Percentiles rank a stretch among this genome's conserved stretches.
phyloP scores from a whole-genome alignment of 2,329 filamentous ascomycete genomes.

The Trichoderma endophyticum region DNA sequence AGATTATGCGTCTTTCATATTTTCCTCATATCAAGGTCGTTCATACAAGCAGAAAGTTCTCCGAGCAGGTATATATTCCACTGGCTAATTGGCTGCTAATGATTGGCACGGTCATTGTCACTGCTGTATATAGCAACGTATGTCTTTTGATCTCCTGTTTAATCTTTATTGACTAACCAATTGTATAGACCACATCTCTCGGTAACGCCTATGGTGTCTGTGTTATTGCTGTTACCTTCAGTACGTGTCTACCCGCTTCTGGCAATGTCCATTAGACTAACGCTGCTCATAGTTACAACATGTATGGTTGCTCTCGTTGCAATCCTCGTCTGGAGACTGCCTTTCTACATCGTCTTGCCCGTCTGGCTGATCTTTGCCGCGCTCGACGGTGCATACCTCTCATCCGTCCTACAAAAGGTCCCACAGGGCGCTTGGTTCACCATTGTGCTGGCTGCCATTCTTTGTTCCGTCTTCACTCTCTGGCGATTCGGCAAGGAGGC shows the following conservation, averaged over 20 bases:
- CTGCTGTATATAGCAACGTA: constrained; percentile 69
- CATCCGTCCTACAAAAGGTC: constrained; percentile 67
- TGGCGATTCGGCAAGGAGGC: constrained; percentile 79
- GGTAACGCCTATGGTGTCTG: constrained; percentile 77
- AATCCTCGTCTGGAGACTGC: constrained; percentile 67
- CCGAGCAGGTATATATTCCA: constrained; percentile 75
- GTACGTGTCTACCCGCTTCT: not conserved
- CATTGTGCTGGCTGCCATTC: constrained; percentile 58
- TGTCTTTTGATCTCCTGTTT: constrained; percentile 23
- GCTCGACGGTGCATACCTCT: constrained; percentile 68
- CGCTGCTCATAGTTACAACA: constrained; percentile 52
- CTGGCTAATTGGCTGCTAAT: constrained; percentile 74
- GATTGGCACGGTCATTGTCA: constrained; percentile 71
- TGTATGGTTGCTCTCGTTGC: constrained; percentile 70
- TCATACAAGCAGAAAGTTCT: constrained; percentile 66
- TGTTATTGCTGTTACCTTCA: constrained; percentile 76
- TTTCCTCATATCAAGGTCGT: constrained; percentile 73
- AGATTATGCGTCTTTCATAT: constrained; percentile 69
- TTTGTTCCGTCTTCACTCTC: constrained; percentile 64
- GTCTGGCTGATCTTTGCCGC: constrained; percentile 62
- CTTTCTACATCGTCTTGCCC: constrained; percentile 56
- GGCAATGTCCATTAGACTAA: not conserved
- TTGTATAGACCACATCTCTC: constrained; percentile 54
- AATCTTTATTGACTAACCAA: not conserved
- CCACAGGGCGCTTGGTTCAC: constrained; percentile 79